Evolutionary conservation across 1,284 basidiomycete genomes (phyloP), one percentile per base, ranked within the genome.

Genomic region (Cutaneotrichosporon dermatis): DNA sequence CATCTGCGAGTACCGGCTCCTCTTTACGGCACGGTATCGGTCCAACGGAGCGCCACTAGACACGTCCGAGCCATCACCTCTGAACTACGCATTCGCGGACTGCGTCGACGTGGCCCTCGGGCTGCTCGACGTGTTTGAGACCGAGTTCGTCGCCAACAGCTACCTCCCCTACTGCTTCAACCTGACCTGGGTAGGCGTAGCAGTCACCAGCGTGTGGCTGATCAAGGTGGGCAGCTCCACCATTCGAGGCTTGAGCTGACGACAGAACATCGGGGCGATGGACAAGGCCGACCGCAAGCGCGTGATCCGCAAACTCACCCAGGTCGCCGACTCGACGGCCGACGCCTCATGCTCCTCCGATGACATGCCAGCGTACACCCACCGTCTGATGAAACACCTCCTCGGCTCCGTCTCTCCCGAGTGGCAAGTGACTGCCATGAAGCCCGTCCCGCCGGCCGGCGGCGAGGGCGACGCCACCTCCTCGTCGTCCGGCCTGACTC

Each of bases 291-390:
- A 68, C 54, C 65, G 66, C 34, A 44, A 49, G 2, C 61, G 61
- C 42, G 62, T 65, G 10, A 61, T 69, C n/a, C 56, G 55, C 7
- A 42, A 43, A 10, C 59, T 69, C n/a, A 59, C 62, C 13, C 59
- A 59, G 16, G 61, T 61, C 1, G 55, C 58, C 3, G 59, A 57
- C 15, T 62, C 62, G 6, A 68, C 62, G 5, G 55, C 54, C 6
- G 59, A 62, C 37, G 63, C 64, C 12, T 66, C 66, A 4, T 43
- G 58, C 25, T 57, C 60, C 8, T 57, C 63, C 1, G 68, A 69
- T 51, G 68, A 69, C 55, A 69, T 69, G 68, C 40, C 66, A 6
- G 61, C 66, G 25, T 69, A 68, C 54, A 68, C 60, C 10, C 64
- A 68, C 57, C 64, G 68, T 12, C 59, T 69, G 5, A 15, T 67